phyloP scores from a whole-genome alignment of 164 flowering plant genomes.

The Liriodendron chinense region DNA sequence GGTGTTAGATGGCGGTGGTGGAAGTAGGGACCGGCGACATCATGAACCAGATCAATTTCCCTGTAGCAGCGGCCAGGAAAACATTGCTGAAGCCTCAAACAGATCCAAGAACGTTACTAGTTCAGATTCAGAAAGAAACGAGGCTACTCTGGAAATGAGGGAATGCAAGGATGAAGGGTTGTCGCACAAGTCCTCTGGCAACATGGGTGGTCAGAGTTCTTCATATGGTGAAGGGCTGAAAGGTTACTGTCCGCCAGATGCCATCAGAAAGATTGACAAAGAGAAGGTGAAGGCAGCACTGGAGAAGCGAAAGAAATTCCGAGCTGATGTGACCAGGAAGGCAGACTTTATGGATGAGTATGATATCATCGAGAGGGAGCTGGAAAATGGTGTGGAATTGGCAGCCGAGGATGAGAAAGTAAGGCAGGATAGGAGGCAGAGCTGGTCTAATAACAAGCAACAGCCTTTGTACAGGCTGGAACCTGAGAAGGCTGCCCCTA shows the following conservation, averaged over 20 bases:
- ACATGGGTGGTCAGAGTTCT: constrained; percentile 21
- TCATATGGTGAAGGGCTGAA: constrained; percentile 40
- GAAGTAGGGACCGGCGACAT: constrained; percentile 15
- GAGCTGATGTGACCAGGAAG: constrained; percentile 45
- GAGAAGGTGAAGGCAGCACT: constrained; percentile 78
- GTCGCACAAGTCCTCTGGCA: constrained; percentile 16
- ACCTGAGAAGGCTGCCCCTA: constrained; percentile 15
- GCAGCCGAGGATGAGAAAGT: constrained; percentile 63
- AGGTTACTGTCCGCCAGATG: constrained; percentile 63
- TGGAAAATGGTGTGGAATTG: constrained; percentile 83
- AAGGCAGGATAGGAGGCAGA: constrained; percentile 50
- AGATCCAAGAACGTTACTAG: constrained; percentile 15
- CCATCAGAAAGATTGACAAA: constrained; percentile 56
- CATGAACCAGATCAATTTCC: constrained; percentile 24
- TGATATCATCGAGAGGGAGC: constrained; percentile 80
- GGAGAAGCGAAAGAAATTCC: constrained; percentile 61
- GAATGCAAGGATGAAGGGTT: constrained; percentile 40
- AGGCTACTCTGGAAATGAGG: constrained; percentile 29
- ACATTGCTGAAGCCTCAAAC: constrained; percentile 27
- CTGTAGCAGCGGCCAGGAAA: constrained; percentile 18
- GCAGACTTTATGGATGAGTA: constrained; percentile 73
- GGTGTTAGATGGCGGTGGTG: constrained; percentile 21
- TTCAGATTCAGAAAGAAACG: constrained; percentile 32
- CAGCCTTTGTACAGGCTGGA: constrained; percentile 21
- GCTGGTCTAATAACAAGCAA: constrained; percentile 28